A percentile compares a stretch with the other conserved stretches of the same genome.
phyloP scores from a whole-genome alignment of 1,284 basidiomycete genomes.

The Pulveroboletus sp. region DNA sequence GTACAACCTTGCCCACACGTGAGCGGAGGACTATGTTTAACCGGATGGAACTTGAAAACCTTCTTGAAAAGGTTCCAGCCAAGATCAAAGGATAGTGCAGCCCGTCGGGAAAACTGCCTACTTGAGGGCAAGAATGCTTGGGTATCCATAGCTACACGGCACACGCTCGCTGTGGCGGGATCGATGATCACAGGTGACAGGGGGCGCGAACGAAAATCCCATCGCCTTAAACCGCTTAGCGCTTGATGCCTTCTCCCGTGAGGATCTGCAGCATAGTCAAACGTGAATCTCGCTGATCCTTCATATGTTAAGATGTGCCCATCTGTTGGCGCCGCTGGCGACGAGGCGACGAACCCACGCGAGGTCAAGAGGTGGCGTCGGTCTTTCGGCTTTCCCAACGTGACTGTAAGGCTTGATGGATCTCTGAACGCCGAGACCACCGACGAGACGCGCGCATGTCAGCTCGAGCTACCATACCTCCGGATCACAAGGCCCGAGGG shows the following conservation, averaged over 20 bases:
- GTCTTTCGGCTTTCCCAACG: neutral
- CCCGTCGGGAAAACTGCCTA: neutral
- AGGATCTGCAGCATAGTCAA: conserved; percentile 9
- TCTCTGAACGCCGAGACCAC: neutral
- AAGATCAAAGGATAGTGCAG: neutral
- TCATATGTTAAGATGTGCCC: neutral
- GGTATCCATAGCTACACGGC: neutral
- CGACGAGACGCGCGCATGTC: too few species aligned
- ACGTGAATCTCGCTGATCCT: conserved; percentile 23
- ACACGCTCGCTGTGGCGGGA: neutral
- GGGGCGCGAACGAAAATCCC: conserved; percentile 17
- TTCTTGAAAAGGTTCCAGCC: neutral
- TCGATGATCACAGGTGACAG: conserved; percentile 9
- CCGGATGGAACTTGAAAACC: neutral
- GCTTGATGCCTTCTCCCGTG: neutral
- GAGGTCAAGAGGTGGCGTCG: too few species aligned
- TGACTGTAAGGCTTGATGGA: too few species aligned
- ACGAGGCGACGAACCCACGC: neutral
- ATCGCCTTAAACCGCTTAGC: neutral
- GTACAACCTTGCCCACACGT: neutral
- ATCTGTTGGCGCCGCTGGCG: neutral
- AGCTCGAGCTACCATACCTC: neutral
- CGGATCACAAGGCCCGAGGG: neutral
- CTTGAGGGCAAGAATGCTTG: neutral
- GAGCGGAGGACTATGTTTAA: neutral